Evolutionary conservation across 257 asterid species (phyloP).

Genomic region (Primulina eburnea): DNA sequence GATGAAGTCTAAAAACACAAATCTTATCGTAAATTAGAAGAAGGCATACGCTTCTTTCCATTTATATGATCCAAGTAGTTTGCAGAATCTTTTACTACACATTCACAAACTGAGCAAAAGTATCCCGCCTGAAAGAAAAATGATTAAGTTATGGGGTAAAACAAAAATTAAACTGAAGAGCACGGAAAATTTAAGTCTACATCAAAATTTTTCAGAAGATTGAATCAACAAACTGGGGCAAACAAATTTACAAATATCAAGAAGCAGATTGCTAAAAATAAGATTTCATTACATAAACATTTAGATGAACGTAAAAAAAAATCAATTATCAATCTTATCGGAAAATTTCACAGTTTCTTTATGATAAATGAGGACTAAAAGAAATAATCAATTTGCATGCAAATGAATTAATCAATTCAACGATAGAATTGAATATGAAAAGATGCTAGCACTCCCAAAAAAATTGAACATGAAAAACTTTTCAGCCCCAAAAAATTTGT

Average conservation of each 20-base stretch:
- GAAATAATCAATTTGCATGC: background rate
- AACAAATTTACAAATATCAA: background rate
- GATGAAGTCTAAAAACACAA: conserved; percentile 11
- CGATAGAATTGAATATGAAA: background rate
- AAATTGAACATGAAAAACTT: background rate
- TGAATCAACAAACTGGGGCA: conserved; percentile 16
- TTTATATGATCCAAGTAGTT: conserved; percentile 98
- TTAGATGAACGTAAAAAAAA: background rate
- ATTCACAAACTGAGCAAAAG: conserved; percentile 95
- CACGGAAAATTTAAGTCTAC: background rate
- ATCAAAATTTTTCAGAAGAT: conserved; percentile 16
- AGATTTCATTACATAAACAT: background rate
- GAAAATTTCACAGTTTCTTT: background rate
- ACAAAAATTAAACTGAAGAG: conserved; percentile 9
- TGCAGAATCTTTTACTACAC: conserved; percentile 98
- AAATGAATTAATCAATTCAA: background rate
- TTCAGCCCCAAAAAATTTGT: background rate
- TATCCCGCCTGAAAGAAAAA: conserved; percentile 89
- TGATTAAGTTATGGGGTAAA: conserved; percentile 16
- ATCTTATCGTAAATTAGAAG: conserved; percentile 4
- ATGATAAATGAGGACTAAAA: background rate
- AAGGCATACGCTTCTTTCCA: conserved; percentile 93
- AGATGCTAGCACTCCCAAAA: conserved; percentile 12
- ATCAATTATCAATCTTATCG: background rate
- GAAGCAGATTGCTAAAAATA: background rate